Percentiles rank a stretch among this genome's conserved stretches.
These are phyloP conservation scores for Bolboschoenus planiculmis DNA, from an alignment of 176 grass and related monocot genomes.

Conservation along the genomic window DNA sequence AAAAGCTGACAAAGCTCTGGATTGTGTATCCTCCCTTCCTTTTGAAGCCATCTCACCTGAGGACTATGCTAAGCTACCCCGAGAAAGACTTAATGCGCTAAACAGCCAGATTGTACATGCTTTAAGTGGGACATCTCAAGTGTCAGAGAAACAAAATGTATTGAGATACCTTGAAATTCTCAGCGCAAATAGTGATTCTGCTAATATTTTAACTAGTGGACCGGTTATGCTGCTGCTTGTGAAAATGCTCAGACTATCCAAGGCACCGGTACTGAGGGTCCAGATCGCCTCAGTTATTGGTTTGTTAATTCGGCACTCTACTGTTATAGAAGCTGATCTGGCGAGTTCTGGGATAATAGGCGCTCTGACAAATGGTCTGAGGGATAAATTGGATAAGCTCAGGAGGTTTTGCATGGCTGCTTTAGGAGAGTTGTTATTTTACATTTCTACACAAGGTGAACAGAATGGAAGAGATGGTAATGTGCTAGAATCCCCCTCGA, in stretches of 20 bases:
- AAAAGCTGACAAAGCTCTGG: conserved; percentile 68
- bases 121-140: conserved; percentile 80
- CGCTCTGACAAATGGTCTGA: conserved; percentile 83
- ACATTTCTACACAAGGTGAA: conserved; percentile 87
- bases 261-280: conserved; percentile 59
- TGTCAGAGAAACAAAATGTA: conserved; percentile 91
- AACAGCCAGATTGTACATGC: conserved; percentile 70
- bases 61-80: conserved; percentile 76
- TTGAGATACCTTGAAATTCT: conserved; percentile 87
- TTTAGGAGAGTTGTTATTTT: conserved; percentile 88
- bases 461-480: conserved; percentile 63
- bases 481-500: conserved; percentile 66
- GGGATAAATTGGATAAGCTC: conserved; percentile 86
- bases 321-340: conserved; percentile 66
- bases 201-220: conserved; percentile 82
- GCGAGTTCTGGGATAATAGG: conserved; percentile 90
- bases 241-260: conserved; percentile 86
- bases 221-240: conserved; percentile 75
- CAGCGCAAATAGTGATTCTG: conserved; percentile 75
- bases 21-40: conserved; percentile 42
- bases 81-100: conserved; percentile 65
- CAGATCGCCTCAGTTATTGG: conserved; percentile 91
- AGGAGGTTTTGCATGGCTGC: conserved; percentile 95
- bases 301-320: conserved; percentile 90
- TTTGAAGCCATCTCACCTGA: conserved; percentile 57